Evolutionary conservation across 2,329 filamentous ascomycete species (phyloP), one percentile per base, ranked within the genome.

Genomic region (Pseudogymnoascus sp.): DNA sequence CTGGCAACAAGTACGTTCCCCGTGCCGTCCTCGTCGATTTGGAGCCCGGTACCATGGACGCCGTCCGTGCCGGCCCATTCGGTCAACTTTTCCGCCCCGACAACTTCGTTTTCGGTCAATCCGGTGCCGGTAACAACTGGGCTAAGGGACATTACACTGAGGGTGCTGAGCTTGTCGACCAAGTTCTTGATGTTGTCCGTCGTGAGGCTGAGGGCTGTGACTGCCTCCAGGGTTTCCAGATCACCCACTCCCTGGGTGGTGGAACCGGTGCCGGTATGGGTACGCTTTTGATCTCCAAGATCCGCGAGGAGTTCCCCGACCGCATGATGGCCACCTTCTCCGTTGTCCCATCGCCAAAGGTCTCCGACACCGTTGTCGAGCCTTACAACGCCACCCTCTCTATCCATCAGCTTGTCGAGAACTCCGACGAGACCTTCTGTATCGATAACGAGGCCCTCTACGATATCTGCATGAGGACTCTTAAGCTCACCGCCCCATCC

Each of bases 241-340:
- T 99, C 83, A 99, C 95, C 77, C 95, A 99, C 90, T 97, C 95
- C 62, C 93, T 97, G 70, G 95, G 95, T 88, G 95, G 95, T 90
- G 95, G 95, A 88, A 99, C 95, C 75, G 95, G 95, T 92, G 93
- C 95, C 74, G 95, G 95, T 90, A 99, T 99, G 95, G 95, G 95
- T 83, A 99, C 95, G 66, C 88, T 99, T 75, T 83, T 99, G 78
- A 97, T 97, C 86, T 97, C 93, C 83, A 99, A 99, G 90, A 97
- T 97, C 80, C 95, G 95, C 75, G 95, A 99, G 84, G 95, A 97
- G 83, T 97, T 97, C 84, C 95, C 95, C 77, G 95, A 99, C 85
- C 91, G 95, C 77, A 99, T 99, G 95, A 99, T 97, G 95, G 93
- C 95, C 72, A 99, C 95, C 70, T 99, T 97, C 88, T 97, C 95